phyloP scores from a whole-genome alignment of 352 stramenopile species.

The Plasmopara halstedii region DNA sequence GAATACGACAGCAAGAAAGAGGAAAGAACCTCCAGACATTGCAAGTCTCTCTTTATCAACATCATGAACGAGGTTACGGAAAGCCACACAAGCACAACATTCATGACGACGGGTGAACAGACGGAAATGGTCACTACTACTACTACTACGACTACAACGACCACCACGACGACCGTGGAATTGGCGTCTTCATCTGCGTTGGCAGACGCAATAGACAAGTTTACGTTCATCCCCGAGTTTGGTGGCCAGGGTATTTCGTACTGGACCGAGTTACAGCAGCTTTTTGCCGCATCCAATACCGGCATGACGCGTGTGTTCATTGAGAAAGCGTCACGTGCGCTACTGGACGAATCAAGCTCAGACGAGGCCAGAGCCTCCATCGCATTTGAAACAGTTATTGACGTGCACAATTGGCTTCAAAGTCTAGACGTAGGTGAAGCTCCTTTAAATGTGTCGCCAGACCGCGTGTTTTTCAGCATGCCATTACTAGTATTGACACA shows the following conservation, averaged over 20 bases:
- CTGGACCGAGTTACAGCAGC: slow-evolving; percentile 46
- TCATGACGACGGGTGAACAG: slow-evolving; percentile 10
- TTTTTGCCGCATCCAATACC: slow-evolving; percentile 34
- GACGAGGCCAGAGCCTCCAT: slow-evolving; percentile 31
- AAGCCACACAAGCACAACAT: slow-evolving; percentile 20
- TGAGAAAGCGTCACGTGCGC: slow-evolving; percentile 29
- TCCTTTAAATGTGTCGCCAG: slow-evolving; percentile 5
- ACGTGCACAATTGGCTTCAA: slow-evolving; percentile 52
- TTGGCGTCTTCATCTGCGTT: slow-evolving; percentile 13
- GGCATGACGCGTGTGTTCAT: slow-evolving; percentile 35
- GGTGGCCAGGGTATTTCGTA: slow-evolving; percentile 63
- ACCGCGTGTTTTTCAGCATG: slow-evolving; percentile 68
- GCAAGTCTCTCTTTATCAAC: slow-evolving; percentile 1
- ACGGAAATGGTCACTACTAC: slow-evolving; percentile 26
- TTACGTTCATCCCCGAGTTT: slow-evolving; percentile 46
- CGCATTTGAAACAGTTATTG: slow-evolving; percentile 39
- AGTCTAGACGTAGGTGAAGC: slow-evolving; percentile 14
- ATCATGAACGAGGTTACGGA: slow-evolving; percentile 23
- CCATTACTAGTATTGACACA: slow-evolving; percentile 70
- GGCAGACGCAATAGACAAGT: slow-evolving; percentile 20
- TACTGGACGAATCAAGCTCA: slow-evolving; percentile 42
- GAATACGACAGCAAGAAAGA: slow-evolving; percentile 8
- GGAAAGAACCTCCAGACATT: slow-evolving; percentile 8
- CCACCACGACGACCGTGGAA: slow-evolving; percentile 9
- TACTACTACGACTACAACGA: slow-evolving; percentile 16